Percentiles rank a stretch among this genome's conserved stretches.
Evolutionary conservation across 1,139 yeast species (phyloP).

Genomic region (Debaryomyces sp.): DNA sequence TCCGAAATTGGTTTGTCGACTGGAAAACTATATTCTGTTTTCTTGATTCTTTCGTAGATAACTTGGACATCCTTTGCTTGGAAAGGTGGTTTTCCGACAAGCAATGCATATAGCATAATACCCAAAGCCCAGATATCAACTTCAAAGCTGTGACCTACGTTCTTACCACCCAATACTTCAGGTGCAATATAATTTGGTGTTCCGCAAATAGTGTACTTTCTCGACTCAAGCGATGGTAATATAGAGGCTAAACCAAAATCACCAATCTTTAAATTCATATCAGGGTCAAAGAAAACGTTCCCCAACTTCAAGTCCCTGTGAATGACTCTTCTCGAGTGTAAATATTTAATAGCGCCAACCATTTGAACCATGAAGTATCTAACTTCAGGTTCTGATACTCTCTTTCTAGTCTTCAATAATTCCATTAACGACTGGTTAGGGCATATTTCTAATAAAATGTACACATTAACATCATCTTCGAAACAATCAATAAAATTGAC

Average conservation of each 20-base stretch:
- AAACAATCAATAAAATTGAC: constrained; percentile 93
- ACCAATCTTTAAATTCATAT: constrained; percentile 92
- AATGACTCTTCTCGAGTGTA: constrained; percentile 91
- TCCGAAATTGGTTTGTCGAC: constrained; percentile 66
- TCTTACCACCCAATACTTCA: constrained; percentile 88
- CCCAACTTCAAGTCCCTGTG: constrained; percentile 96
- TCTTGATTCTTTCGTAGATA: constrained; percentile 89
- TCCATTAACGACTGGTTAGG: constrained; percentile 94
- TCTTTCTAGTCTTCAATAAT: constrained; percentile 78
- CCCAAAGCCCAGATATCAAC: constrained; percentile 98
- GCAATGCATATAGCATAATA: constrained; percentile 88
- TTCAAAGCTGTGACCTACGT: constrained; percentile 87
- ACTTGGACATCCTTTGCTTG: constrained; percentile 94
- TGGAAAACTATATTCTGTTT: constrained; percentile 82
- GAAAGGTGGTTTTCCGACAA: constrained; percentile 94
- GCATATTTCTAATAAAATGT: constrained; percentile 90
- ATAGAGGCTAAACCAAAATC: constrained; percentile 97
- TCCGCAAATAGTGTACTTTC: constrained; percentile 94
- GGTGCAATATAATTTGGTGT: constrained; percentile 99
- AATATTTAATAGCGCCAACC: constrained; percentile 88
- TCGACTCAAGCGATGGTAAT: constrained; percentile 63
- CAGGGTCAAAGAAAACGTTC: constrained; percentile 87
- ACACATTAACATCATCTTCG: constrained; percentile 92
- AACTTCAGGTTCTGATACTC: constrained; percentile 88
- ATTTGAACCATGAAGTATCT: constrained; percentile 89